These are phyloP conservation scores for Lasiodiplodia sp. DNA, from an alignment of 2,329 filamentous ascomycete species.

Conservation along the genomic window DNA sequence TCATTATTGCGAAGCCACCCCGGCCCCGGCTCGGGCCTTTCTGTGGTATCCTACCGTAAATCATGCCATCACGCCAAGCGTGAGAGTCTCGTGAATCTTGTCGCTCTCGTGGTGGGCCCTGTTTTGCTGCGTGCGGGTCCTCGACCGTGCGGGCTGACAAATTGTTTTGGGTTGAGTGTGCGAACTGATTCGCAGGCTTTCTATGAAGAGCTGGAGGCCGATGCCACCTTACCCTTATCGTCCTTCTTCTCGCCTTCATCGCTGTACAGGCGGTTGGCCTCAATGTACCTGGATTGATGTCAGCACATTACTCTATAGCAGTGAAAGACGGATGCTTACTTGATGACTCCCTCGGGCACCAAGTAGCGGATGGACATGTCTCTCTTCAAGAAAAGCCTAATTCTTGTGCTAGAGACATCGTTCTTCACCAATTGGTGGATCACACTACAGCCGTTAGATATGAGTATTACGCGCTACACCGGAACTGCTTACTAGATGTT, in stretches of 20 bases:
- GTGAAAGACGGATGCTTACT: background rate
- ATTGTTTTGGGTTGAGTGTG: background rate
- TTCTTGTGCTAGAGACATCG: constrained; percentile 73
- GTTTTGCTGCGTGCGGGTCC: background rate
- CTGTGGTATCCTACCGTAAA: constrained; percentile 23
- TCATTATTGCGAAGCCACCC: constrained; percentile 21
- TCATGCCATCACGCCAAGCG: constrained; percentile 22
- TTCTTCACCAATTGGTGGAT: constrained; percentile 89
- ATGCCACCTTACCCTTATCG: constrained; percentile 36
- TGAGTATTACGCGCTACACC: background rate
- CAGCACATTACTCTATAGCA: constrained; percentile 17
- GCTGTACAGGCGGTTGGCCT: constrained; percentile 48
- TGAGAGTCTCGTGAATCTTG: constrained; percentile 8
- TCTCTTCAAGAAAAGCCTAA: constrained; percentile 71
- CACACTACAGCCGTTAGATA: constrained; percentile 58
- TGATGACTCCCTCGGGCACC: constrained; percentile 39
- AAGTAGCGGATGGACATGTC: constrained; percentile 52
- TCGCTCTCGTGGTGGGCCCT: background rate
- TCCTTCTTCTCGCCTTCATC: constrained; percentile 44
- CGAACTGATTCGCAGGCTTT: background rate
- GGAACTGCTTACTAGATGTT: constrained; percentile 67
- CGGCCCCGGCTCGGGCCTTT: constrained; percentile 4
- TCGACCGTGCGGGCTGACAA: background rate
- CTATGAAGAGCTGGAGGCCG: constrained; percentile 23
- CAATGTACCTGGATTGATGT: constrained; percentile 49